These are phyloP conservation scores for Globisporangium orthogonon DNA, from an alignment of 352 stramenopile genomes.

Conservation along the genomic window DNA sequence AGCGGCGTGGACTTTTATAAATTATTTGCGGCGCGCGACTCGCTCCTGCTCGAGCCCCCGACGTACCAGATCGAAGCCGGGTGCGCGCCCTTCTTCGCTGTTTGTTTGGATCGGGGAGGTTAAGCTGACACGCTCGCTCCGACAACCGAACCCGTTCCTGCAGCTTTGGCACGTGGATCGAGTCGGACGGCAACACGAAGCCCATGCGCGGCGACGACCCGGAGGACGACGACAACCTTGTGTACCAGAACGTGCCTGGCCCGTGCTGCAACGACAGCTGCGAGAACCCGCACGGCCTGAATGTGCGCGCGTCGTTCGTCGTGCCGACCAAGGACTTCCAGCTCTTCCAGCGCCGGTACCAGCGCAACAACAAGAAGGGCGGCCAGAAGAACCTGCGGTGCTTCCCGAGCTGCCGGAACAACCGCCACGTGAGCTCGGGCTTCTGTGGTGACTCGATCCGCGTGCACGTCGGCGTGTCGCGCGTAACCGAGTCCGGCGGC, in stretches of 20 bases:
- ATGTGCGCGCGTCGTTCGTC: conserved; percentile 76
- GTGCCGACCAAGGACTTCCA: conserved; percentile 70
- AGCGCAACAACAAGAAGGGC: conserved; percentile 89
- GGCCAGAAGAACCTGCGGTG: conserved; percentile 87
- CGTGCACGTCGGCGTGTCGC: conserved; percentile 74
- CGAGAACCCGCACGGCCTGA: conserved; percentile 75
- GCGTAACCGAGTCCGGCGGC: conserved; percentile 63
- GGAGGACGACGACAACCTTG: conserved; percentile 56
- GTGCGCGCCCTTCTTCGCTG: conserved; percentile 9
- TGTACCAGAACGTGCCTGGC: conserved; percentile 70
- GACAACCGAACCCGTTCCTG: not conserved
- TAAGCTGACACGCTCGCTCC: not conserved
- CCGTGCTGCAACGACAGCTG: conserved; percentile 80
- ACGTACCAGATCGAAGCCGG: conserved; percentile 83
- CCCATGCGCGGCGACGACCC: conserved; percentile 67
- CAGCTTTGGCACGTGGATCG: conserved; percentile 78
- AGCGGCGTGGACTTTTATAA: conserved; percentile 76
- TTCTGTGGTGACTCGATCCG: conserved; percentile 85
- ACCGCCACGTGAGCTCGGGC: conserved; percentile 71
- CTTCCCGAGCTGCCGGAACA: conserved; percentile 81
- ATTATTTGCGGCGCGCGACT: conserved; percentile 63
- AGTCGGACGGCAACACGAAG: conserved; percentile 73
- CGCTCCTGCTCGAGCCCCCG: conserved; percentile 64
- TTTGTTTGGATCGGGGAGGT: too few relatives aligned
- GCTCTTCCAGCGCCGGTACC: conserved; percentile 76